These are phyloP conservation scores for Stachybotrys echinatus DNA, from an alignment of 2,329 filamentous ascomycete genomes.

Conservation along the genomic window DNA sequence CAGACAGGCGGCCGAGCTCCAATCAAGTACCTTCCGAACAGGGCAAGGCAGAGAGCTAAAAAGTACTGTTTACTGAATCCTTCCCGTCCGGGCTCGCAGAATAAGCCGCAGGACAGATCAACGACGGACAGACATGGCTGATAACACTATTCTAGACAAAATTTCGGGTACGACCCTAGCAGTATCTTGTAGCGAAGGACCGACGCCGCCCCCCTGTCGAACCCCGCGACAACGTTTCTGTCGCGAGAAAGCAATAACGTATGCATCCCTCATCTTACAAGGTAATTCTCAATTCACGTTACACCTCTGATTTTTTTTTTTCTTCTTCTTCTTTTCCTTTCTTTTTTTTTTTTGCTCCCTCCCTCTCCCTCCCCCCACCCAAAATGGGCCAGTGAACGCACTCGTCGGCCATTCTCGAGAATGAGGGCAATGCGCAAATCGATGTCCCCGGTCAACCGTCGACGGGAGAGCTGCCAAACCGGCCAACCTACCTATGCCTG, in stretches of 20 bases:
- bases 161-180: neutral
- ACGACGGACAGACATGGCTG: too few relatives aligned
- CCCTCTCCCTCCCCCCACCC: neutral
- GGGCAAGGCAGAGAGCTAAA: neutral
- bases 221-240: conserved; percentile 7
- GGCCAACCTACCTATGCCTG: neutral
- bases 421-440: neutral
- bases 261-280: conserved; percentile 27
- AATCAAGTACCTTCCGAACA: neutral
- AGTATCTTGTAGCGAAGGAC: conserved; percentile 9
- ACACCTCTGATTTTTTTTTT: neutral
- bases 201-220: neutral
- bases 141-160: neutral
- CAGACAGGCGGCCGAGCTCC: neutral
- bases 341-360: neutral
- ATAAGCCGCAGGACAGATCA: neutral
- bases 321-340: neutral
- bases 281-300: conserved; percentile 11
- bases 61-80: neutral
- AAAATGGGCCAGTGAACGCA: neutral
- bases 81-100: neutral
- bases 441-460: neutral
- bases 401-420: neutral
- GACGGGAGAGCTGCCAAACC: neutral
- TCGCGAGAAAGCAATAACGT: conserved; percentile 13